phyloP scores from a whole-genome alignment of 768 basidiomycete species.

The Paxillus rubicundulus region DNA sequence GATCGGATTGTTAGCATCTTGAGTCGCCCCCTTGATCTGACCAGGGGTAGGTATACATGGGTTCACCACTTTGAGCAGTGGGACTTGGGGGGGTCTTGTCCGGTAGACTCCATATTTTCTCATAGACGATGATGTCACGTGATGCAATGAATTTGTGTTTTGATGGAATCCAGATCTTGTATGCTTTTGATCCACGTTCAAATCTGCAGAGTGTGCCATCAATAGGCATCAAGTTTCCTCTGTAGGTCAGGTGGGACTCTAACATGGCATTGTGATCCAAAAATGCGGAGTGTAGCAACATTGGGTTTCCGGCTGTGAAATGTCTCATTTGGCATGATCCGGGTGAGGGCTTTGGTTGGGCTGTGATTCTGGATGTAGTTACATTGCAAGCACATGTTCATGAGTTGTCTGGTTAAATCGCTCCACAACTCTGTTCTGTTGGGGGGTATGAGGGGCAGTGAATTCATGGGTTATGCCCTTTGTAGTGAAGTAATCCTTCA shows the following conservation, averaged over 20 bases:
- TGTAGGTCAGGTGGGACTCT: neutral
- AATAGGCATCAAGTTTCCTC: slow-evolving; percentile 2
- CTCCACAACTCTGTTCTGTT: slow-evolving; percentile 32
- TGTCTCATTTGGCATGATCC: slow-evolving; percentile 22
- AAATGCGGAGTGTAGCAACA: slow-evolving; percentile 17
- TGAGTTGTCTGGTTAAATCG: slow-evolving; percentile 26
- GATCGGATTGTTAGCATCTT: neutral
- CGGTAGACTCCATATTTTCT: neutral
- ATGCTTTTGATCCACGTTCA: slow-evolving; percentile 3
- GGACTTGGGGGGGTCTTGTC: neutral
- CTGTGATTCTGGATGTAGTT: slow-evolving; percentile 1
- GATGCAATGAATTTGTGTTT: slow-evolving; percentile 8
- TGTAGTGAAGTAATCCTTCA: neutral
- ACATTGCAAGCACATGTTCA: slow-evolving; percentile 23
- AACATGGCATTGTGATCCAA: slow-evolving; percentile 16
- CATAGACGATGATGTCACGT: slow-evolving; percentile 1
- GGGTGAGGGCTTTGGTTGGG: slow-evolving; percentile 1
- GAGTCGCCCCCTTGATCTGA: neutral
- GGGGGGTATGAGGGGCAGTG: slow-evolving; percentile 18
- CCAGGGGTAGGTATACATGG: neutral
- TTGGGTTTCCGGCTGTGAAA: slow-evolving; percentile 22
- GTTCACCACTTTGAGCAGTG: too few relatives aligned
- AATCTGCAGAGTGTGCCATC: slow-evolving; percentile 2
- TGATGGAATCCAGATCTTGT: neutral
- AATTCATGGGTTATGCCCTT: slow-evolving; percentile 2